Percentiles rank a stretch among this genome's conserved stretches.
phyloP scores from a whole-genome alignment of 2,329 filamentous ascomycete species.

The Cordyceps javanica region DNA sequence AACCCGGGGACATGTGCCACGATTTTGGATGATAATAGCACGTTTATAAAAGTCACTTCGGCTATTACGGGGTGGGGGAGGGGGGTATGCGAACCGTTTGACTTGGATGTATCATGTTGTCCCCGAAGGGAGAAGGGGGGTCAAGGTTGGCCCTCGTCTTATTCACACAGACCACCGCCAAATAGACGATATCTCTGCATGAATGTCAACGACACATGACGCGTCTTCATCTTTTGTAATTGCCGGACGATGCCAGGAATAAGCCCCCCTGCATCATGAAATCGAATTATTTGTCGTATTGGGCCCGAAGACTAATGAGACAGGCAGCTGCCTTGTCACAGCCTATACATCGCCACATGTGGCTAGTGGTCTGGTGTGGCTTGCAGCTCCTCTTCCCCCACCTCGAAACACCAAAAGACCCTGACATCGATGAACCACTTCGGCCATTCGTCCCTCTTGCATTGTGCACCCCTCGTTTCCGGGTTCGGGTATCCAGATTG shows the following conservation, averaged over 20 bases:
- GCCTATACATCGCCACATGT: conserved; percentile 5
- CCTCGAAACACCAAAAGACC: conserved; percentile 2
- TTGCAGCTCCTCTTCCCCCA: conserved; percentile 1
- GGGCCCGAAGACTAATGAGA: too few species aligned
- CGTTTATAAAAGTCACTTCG: neutral
- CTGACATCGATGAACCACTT: neutral
- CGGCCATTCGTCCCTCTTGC: neutral
- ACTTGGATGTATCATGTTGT: neutral
- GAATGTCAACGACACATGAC: too few species aligned
- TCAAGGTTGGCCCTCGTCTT: neutral
- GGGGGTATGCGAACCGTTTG: neutral
- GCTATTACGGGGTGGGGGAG: too few species aligned
- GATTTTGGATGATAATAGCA: neutral
- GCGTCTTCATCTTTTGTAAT: too few species aligned
- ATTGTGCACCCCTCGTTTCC: neutral
- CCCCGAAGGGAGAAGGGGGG: too few species aligned
- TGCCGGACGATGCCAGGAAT: too few species aligned
- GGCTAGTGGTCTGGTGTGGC: neutral
- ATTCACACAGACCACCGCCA: too few species aligned
- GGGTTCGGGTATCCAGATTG: neutral
- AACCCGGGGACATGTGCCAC: too few species aligned
- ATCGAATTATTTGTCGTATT: too few species aligned
- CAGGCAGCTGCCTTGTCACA: too few species aligned
- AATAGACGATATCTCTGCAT: too few species aligned
- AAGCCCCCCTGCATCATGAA: neutral